Base-by-base conservation (phyloP, 495 filamentous ascomycete genomes). In the Podospora conica region DNA sequence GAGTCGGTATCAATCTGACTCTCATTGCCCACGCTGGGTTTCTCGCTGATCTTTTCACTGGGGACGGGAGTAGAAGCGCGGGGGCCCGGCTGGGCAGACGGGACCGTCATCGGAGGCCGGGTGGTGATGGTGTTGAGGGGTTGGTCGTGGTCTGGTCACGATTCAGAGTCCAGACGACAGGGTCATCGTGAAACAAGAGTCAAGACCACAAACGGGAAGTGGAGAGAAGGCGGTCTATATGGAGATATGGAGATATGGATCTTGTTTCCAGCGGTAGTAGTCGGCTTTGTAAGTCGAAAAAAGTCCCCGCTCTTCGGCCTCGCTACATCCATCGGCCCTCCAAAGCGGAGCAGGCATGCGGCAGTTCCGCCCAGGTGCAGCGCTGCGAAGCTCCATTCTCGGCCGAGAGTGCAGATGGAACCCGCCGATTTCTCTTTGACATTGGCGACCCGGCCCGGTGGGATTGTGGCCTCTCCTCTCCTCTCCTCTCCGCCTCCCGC, bases 1-100 rank as follows among this genome's bases (percentile, higher is more conserved):
- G 70, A 71, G 18, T 73, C 71, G 25, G 69, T 71, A 0, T 74
- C 70, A 1, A 58, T 57, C 53, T 67, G 68, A 11, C 63, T 71
- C 15, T 66, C 70, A 1, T 71, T 68, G 22, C 60, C 64, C 9
- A 60, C 65, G 11, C 23, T n/a, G n/a, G 58, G 58, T 40, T 68
- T 68, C 40, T 69, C 61, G 56, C 48, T 25, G 9, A 20, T 12
- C 18, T 24, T 54, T 56, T 23, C 24, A 2, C 21, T 18, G 12
- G 61, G 22, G 21, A 24, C n/a, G 20, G 57, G 18, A 59, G 57
- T 24, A 12, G 59, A 12, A 10, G 31, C 20, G 25, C 18, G 25
- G 58, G 55, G 15, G 18, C 40, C 40, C 40, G 15, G 40, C 40
- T 48, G 40, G 40, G 40, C 40, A 48, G 40, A n/a, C 15, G 40